These are phyloP conservation scores for Sclerotinia nivalis DNA, from an alignment of 2,329 filamentous ascomycete species.

Conservation along the genomic window DNA sequence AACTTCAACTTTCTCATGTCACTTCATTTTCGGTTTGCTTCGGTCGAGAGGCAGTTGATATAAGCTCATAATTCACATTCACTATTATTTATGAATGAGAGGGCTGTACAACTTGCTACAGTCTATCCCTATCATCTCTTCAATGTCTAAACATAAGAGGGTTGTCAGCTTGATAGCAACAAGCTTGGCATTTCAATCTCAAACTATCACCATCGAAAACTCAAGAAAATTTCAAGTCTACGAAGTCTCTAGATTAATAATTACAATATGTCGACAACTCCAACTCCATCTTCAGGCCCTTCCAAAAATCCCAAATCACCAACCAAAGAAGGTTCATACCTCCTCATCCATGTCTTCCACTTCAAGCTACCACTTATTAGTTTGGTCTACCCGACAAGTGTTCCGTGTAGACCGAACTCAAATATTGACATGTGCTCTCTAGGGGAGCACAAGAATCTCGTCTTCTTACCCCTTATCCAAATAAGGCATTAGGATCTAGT, in stretches of 20 bases:
- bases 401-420: conserved; percentile 2
- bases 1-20: neutral
- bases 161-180: neutral
- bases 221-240: neutral
- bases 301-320: neutral
- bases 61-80: neutral
- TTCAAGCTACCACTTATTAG: neutral
- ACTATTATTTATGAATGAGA: neutral
- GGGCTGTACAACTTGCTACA: neutral
- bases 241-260: neutral
- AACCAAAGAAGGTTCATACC: neutral
- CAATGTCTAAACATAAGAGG: neutral
- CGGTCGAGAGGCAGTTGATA: too few species aligned
- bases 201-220: neutral
- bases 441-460: neutral
- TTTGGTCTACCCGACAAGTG: conserved; percentile 8
- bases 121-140: neutral
- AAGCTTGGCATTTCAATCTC: neutral
- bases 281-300: neutral
- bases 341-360: neutral
- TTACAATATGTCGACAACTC: neutral
- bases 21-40: neutral
- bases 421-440: neutral
- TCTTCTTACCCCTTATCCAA: neutral
- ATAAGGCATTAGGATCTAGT: neutral